Evolutionary conservation across 768 basidiomycete genomes (phyloP).

Genomic region (Coprinopsis strossmayeri): DNA sequence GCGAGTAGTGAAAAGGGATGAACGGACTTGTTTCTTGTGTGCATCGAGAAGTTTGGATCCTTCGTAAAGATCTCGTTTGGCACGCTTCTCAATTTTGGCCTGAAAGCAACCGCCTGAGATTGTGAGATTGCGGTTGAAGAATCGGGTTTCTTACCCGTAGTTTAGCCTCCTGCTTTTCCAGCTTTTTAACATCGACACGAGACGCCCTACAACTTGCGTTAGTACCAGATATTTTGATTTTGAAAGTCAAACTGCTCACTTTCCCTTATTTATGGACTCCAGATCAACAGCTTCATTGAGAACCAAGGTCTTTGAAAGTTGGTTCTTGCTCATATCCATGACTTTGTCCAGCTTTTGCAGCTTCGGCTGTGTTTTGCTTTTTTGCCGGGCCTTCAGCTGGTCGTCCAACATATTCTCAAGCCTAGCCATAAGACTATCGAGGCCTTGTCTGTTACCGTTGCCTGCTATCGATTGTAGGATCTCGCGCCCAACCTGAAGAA

Average conservation of each 20-base stretch:
- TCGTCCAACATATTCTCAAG: slow-evolving; percentile 61
- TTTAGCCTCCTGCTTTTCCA: slow-evolving; percentile 97
- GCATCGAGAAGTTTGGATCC: slow-evolving; percentile 93
- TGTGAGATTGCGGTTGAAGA: background rate
- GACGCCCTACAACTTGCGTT: slow-evolving; percentile 47
- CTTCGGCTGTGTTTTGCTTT: slow-evolving; percentile 56
- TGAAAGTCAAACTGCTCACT: slow-evolving; percentile 39
- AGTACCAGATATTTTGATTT: slow-evolving; percentile 13
- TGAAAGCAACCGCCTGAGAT: slow-evolving; percentile 19
- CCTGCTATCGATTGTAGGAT: slow-evolving; percentile 75
- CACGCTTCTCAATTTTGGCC: slow-evolving; percentile 98
- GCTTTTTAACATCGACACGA: slow-evolving; percentile 89
- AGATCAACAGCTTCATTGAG: slow-evolving; percentile 81
- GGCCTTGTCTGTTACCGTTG: slow-evolving; percentile 42
- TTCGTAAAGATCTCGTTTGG: slow-evolving; percentile 86
- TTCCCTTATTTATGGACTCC: slow-evolving; percentile 91
- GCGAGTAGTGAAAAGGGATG: background rate
- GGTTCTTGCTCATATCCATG: slow-evolving; percentile 81
- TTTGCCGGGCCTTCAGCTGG: slow-evolving; percentile 51
- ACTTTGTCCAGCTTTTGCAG: slow-evolving; percentile 77
- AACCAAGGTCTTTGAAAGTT: slow-evolving; percentile 75
- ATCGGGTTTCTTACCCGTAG: slow-evolving; percentile 50
- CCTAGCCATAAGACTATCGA: slow-evolving; percentile 61
- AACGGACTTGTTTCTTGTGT: slow-evolving; percentile 75
- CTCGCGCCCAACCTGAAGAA: slow-evolving; percentile 66